A percentile compares a stretch with the other conserved stretches of the same genome.
These are phyloP conservation scores for Penicillium verrucosum DNA, from an alignment of 2,329 filamentous ascomycete species.

Conservation along the genomic window DNA sequence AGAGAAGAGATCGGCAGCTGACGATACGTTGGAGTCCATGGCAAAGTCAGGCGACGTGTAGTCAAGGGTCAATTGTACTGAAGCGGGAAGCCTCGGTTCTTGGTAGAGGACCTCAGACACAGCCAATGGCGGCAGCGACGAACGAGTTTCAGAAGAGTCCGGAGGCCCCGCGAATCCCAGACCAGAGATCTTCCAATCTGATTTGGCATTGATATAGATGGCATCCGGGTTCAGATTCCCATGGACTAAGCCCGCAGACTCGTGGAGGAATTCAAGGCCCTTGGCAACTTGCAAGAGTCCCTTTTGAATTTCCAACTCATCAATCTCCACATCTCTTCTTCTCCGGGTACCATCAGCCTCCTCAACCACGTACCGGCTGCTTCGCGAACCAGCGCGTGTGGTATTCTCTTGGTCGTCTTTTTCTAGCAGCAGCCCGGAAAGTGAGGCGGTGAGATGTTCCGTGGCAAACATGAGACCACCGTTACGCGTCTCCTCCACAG, in stretches of 20 bases:
- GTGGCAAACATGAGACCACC: constrained; percentile 95
- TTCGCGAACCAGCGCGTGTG: constrained; percentile 64
- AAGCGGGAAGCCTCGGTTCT: constrained; percentile 75
- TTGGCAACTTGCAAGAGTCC: constrained; percentile 90
- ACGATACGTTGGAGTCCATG: constrained; percentile 80
- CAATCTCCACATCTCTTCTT: constrained; percentile 82
- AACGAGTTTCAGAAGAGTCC: constrained; percentile 69
- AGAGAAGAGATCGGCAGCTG: constrained; percentile 88
- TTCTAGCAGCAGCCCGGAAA: constrained; percentile 75
- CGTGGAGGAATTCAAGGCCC: constrained; percentile 90
- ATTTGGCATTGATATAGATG: constrained; percentile 92
- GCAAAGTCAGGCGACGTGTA: constrained; percentile 94
- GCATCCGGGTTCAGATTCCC: constrained; percentile 92
- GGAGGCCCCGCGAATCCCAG: constrained; percentile 82
- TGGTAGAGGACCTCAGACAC: constrained; percentile 81
- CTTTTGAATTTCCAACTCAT: constrained; percentile 97
- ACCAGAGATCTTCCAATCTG: constrained; percentile 98
- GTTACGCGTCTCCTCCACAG: constrained; percentile 87
- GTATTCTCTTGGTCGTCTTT: constrained; percentile 82
- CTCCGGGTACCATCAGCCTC: constrained; percentile 70
- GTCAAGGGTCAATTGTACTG: constrained; percentile 86
- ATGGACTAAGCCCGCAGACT: constrained; percentile 90
- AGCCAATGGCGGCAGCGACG: constrained; percentile 74
- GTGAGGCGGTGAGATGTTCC: constrained; percentile 83
- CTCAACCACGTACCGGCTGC: constrained; percentile 77